phyloP scores from a whole-genome alignment of 805 yeast genomes.

The Candida morakotiae region DNA sequence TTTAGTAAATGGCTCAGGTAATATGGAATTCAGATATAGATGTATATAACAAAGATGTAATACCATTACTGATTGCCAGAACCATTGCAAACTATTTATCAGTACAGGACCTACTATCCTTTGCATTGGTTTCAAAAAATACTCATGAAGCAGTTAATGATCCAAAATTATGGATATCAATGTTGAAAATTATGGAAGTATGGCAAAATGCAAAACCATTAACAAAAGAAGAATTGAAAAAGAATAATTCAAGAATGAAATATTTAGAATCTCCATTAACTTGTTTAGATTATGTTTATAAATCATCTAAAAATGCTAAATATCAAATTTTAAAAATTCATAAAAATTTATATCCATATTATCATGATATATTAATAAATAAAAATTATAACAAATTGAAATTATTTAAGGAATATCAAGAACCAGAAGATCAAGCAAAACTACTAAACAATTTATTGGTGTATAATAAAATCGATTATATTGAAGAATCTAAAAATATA shows the following conservation, averaged over 20 bases:
- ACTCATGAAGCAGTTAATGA: constrained; percentile 35
- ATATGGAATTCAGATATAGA: constrained; percentile 45
- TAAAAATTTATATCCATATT: constrained; percentile 37
- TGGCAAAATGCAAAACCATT: constrained; percentile 26
- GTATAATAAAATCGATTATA: constrained; percentile 33
- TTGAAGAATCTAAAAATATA: constrained; percentile 22
- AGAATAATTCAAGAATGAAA: constrained; percentile 4
- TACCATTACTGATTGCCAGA: constrained; percentile 36
- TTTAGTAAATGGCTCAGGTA: constrained; percentile 41
- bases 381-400: constrained; percentile 38
- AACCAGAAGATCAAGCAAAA: constrained; percentile 51
- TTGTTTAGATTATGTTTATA: constrained; percentile 27
- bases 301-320: constrained; percentile 28
- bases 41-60: constrained; percentile 35
- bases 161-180: constrained; percentile 36
- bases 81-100: constrained; percentile 30
- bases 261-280: constrained; percentile 24
- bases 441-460: constrained; percentile 37
- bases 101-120: constrained; percentile 34
- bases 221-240: constrained; percentile 6
- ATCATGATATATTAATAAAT: constrained; percentile 41
- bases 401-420: constrained; percentile 42
- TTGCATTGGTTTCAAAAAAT: constrained; percentile 35
- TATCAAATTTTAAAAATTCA: constrained; percentile 37
- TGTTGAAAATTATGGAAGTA: constrained; percentile 30